phyloP scores from a whole-genome alignment of 768 basidiomycete species.

The Hemileccinum impolitum region DNA sequence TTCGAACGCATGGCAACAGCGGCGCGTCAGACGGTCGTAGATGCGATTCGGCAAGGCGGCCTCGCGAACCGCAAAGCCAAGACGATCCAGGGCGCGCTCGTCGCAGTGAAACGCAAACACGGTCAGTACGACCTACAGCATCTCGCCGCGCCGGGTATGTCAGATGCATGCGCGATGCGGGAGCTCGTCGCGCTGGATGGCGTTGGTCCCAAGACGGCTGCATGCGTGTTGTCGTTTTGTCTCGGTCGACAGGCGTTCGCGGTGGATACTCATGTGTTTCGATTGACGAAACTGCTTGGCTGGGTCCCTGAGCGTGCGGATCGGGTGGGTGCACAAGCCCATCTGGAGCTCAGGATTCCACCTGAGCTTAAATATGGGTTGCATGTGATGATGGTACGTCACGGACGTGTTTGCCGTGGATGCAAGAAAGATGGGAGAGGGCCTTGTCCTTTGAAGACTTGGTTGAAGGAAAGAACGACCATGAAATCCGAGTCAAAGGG shows the following conservation, averaged over 20 bases:
- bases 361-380: constrained; percentile 52
- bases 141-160: constrained; percentile 31
- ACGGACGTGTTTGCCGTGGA: constrained; percentile 52
- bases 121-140: constrained; percentile 59
- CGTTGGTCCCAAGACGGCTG: constrained; percentile 62
- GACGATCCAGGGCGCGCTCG: constrained; percentile 48
- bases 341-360: constrained; percentile 51
- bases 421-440: constrained; percentile 42
- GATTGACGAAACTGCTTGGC: constrained; percentile 44
- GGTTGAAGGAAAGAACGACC: constrained; percentile 27
- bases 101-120: constrained; percentile 41
- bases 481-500: constrained; percentile 17
- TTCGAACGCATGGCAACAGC: constrained; percentile 49
- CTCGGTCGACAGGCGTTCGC: constrained; percentile 59
- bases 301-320: constrained; percentile 45
- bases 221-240: constrained; percentile 60
- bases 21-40: constrained; percentile 39
- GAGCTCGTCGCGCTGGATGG: constrained; percentile 55
- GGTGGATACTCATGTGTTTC: constrained; percentile 62
- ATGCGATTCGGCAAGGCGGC: constrained; percentile 51
- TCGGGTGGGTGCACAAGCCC: constrained; percentile 52
- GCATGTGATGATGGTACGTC: constrained; percentile 57
- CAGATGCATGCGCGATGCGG: constrained; percentile 52
- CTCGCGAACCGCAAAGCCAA: constrained; percentile 59
- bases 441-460: constrained; percentile 36